Conservation (phyloP, 2,329 filamentous ascomycete genomes). For the Colletotrichum tropicale region DNA sequence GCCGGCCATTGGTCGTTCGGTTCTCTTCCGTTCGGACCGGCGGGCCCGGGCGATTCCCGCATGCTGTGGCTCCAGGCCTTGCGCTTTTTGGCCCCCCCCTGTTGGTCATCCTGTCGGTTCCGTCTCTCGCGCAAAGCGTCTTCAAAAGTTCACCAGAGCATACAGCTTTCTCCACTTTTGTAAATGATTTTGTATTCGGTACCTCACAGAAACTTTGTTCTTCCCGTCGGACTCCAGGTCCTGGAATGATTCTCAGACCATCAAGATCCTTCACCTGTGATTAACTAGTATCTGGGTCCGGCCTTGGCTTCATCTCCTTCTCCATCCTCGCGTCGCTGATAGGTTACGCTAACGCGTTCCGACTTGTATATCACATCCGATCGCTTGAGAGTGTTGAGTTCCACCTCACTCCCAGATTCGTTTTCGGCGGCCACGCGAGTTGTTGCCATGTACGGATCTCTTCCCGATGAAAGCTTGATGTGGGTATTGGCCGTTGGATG, state of each 20-base stretch:
- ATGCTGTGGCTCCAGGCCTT: not conserved
- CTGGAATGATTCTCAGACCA: not conserved
- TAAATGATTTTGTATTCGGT: not conserved
- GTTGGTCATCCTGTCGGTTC: not conserved
- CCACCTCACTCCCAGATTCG: constrained; percentile 23
- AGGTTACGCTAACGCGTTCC: constrained; percentile 24
- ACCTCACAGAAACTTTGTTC: not conserved
- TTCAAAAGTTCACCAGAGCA: not conserved
- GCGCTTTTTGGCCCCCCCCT: not conserved
- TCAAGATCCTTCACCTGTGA: not conserved
- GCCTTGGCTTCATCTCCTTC: not conserved
- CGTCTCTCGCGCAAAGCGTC: not conserved
- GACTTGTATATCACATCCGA: constrained; percentile 24
- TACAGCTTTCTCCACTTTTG: not conserved
- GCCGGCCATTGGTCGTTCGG: not conserved
- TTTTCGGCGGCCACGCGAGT: constrained; percentile 14
- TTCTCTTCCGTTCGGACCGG: not conserved
- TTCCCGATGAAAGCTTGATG: constrained; percentile 23
- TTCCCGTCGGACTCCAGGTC: not conserved
- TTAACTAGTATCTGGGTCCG: not conserved
- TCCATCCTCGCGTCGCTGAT: constrained; percentile 12
- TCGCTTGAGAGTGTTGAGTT: constrained; percentile 19
- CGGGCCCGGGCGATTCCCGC: not conserved
- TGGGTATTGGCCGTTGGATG: constrained; percentile 7
- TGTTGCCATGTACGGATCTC: constrained; percentile 19